These are phyloP conservation scores for Monosporascus ibericus DNA, from an alignment of 2,329 filamentous ascomycete species.

Conservation along the genomic window DNA sequence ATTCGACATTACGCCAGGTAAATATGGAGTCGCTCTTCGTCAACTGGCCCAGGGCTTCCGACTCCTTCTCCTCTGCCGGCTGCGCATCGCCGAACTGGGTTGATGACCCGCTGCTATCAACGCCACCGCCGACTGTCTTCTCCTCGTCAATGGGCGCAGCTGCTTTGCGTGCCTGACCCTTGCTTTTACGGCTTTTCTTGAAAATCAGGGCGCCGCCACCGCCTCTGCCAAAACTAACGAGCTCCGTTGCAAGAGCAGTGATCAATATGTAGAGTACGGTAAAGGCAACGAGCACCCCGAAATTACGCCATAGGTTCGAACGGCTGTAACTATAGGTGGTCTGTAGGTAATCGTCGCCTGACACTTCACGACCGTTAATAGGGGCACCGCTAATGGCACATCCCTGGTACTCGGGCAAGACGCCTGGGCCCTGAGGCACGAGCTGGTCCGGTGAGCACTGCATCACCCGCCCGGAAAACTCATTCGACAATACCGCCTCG, in stretches of 20 bases:
- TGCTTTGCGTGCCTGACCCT: slow-evolving; percentile 42
- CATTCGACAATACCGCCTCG: slow-evolving; percentile 52
- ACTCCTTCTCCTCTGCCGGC: slow-evolving; percentile 14
- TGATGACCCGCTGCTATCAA: slow-evolving; percentile 19
- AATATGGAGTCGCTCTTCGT: slow-evolving; percentile 58
- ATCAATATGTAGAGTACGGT: slow-evolving; percentile 66
- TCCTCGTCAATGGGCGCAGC: slow-evolving; percentile 50
- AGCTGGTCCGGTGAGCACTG: slow-evolving; percentile 37
- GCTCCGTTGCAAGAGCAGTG: slow-evolving; percentile 64
- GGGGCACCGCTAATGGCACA: slow-evolving; percentile 50
- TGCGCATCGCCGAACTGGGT: slow-evolving; percentile 10
- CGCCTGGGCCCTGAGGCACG: slow-evolving; percentile 37
- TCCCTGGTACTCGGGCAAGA: slow-evolving; percentile 39
- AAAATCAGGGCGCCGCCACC: slow-evolving; percentile 67
- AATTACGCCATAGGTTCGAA: slow-evolving; percentile 66
- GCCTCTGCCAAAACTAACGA: slow-evolving; percentile 53
- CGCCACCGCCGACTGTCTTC: slow-evolving; percentile 34
- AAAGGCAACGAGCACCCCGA: slow-evolving; percentile 72
- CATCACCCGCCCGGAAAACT: slow-evolving; percentile 49
- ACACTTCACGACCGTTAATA: slow-evolving; percentile 40
- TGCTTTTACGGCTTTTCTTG: slow-evolving; percentile 60
- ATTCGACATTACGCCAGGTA: slow-evolving; percentile 66
- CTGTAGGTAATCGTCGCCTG: slow-evolving; percentile 49
- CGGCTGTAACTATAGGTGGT: slow-evolving; percentile 48
- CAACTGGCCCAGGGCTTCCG: slow-evolving; percentile 37